These are phyloP conservation scores for Ichthyophthirius multifiliis DNA, from an alignment of 169 alveolate species.

Conservation along the genomic window DNA sequence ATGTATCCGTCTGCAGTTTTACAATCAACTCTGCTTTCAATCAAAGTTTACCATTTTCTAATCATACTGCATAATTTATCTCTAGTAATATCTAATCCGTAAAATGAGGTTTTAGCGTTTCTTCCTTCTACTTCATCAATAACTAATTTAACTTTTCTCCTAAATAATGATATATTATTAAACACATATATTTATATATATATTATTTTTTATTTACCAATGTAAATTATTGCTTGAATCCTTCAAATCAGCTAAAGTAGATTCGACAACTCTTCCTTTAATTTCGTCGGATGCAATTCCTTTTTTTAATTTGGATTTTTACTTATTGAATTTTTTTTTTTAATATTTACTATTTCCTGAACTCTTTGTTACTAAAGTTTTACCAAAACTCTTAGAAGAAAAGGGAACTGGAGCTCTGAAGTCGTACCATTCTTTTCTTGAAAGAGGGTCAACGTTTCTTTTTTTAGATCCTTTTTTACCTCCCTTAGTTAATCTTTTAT, in stretches of 20 bases:
- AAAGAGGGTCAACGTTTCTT: slow-evolving; percentile 51
- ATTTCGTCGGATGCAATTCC: slow-evolving; percentile 65
- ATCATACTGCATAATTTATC: slow-evolving; percentile 75
- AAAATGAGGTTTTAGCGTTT: slow-evolving; percentile 69
- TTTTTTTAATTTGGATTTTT: not conserved
- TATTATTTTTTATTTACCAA: slow-evolving; percentile 14
- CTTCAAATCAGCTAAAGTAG: slow-evolving; percentile 75
- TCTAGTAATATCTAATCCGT: slow-evolving; percentile 79
- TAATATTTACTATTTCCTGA: slow-evolving; percentile 51
- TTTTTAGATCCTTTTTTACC: slow-evolving; percentile 24
- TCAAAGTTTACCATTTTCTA: slow-evolving; percentile 76
- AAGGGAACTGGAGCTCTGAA: slow-evolving; percentile 76
- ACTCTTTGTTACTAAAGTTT: slow-evolving; percentile 73
- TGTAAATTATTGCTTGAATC: slow-evolving; percentile 37
- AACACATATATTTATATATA: too few relatives aligned
- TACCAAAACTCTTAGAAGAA: slow-evolving; percentile 49
- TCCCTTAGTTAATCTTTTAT: not conserved
- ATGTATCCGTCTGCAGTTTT: slow-evolving; percentile 65
- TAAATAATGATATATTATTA: too few relatives aligned
- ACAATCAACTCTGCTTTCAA: slow-evolving; percentile 75
- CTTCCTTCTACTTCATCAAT: slow-evolving; percentile 76
- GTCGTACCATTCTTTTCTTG: slow-evolving; percentile 80
- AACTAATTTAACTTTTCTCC: slow-evolving; percentile 74
- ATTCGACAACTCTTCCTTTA: slow-evolving; percentile 78
- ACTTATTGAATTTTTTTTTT: not conserved